Evolutionary conservation across 495 filamentous ascomycete genomes (phyloP).

Genomic region (Lasiosphaeriaceae sp.): DNA sequence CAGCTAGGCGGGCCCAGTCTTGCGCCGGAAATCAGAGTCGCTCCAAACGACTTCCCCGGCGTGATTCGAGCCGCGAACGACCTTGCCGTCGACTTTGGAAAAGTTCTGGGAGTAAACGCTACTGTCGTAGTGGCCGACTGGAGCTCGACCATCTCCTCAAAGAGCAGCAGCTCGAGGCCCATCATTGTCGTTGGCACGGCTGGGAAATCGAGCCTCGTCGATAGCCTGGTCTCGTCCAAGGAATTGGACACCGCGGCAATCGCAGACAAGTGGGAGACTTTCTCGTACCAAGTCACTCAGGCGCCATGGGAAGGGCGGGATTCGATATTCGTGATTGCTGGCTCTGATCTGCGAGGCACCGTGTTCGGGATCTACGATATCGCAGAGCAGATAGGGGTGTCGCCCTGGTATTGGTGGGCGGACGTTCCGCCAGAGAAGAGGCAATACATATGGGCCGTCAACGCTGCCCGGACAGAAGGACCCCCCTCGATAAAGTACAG

Average conservation of each 20-base stretch:
- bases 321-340: constrained; percentile 57
- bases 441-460: constrained; percentile 47
- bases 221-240: constrained; percentile 43
- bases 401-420: constrained; percentile 63
- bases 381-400: constrained; percentile 61
- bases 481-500: constrained; percentile 61
- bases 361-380: constrained; percentile 62
- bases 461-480: constrained; percentile 41
- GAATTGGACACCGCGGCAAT: constrained; percentile 45
- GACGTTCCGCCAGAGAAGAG: constrained; percentile 52
- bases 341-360: constrained; percentile 56
- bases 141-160: constrained; percentile 19
- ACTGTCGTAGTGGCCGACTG: constrained; percentile 27
- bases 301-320: constrained; percentile 43
- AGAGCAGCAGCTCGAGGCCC: constrained; percentile 16
- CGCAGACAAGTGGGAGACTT: constrained; percentile 59
- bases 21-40: constrained; percentile 26
- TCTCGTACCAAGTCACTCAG: constrained; percentile 47
- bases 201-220: constrained; percentile 45
- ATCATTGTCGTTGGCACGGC: constrained; percentile 51
- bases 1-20: constrained; percentile 22
- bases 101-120: constrained; percentile 44
- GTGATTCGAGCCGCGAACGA: constrained; percentile 46
- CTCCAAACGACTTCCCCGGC: constrained; percentile 39
- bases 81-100: constrained; percentile 50